These are phyloP conservation scores for Arthrobotrys megalospora DNA, from an alignment of 2,329 filamentous ascomycete species.

Conservation along the genomic window DNA sequence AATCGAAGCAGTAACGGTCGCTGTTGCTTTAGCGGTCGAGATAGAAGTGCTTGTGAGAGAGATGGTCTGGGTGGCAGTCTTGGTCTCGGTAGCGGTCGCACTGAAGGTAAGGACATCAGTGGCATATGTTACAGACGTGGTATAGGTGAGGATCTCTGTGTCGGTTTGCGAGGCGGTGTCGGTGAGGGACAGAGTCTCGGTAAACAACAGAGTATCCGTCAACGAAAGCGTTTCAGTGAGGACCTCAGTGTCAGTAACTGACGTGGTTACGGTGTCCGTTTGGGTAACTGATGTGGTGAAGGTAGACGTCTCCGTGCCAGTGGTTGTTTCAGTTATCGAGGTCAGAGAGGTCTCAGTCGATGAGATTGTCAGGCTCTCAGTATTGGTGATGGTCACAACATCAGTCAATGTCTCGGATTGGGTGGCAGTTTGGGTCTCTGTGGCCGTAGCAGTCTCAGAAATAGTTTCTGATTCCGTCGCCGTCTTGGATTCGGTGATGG, in stretches of 20 bases:
- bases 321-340: slow-evolving; percentile 6
- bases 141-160: background rate
- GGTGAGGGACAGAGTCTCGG: slow-evolving; percentile 12
- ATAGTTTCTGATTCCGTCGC: background rate
- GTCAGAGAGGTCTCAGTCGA: slow-evolving; percentile 13
- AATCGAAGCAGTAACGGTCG: slow-evolving; percentile 26
- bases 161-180: background rate
- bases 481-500: background rate
- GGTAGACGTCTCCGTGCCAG: slow-evolving; percentile 10
- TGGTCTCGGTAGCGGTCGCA: background rate
- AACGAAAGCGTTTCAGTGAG: background rate
- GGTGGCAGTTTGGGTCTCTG: background rate
- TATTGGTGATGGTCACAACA: background rate
- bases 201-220: background rate
- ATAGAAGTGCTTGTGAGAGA: slow-evolving; percentile 18
- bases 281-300: background rate
- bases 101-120: background rate
- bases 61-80: background rate
- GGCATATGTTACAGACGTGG: background rate
- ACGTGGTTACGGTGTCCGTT: background rate
- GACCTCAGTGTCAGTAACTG: background rate
- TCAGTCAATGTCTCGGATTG: background rate
- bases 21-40: slow-evolving; percentile 14
- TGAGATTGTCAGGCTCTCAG: background rate
- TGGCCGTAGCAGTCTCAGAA: slow-evolving; percentile 5